These are phyloP conservation scores for Esteya vermicola DNA, from an alignment of 2,329 filamentous ascomycete genomes.

Conservation along the genomic window DNA sequence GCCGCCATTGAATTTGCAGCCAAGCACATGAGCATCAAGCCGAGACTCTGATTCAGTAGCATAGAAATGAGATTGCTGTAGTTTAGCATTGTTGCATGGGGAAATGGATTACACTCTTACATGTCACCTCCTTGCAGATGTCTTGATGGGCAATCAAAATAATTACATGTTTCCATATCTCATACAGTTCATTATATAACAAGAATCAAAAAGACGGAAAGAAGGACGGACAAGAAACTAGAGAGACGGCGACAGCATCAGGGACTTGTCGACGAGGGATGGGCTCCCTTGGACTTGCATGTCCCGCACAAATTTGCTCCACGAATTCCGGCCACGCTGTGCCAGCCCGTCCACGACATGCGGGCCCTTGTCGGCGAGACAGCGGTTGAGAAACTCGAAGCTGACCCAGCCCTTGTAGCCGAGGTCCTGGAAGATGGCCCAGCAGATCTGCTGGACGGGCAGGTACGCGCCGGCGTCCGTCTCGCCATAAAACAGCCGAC, in stretches of 20 bases:
- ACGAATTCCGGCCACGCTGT: slow-evolving; percentile 31
- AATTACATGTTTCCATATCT: no score
- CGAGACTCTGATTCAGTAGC: no score
- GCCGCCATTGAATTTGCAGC: slow-evolving; percentile 42
- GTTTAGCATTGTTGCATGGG: no score
- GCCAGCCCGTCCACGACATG: slow-evolving; percentile 37
- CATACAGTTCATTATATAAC: no score
- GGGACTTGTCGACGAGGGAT: background rate
- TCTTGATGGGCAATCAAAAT: no score
- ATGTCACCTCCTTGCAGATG: no score
- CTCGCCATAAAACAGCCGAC: slow-evolving; percentile 45
- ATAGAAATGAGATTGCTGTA: no score
- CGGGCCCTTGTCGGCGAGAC: slow-evolving; percentile 28
- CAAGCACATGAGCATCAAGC: slow-evolving; percentile 31
- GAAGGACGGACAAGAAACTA: no score
- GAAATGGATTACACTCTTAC: no score
- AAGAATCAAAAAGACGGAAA: no score
- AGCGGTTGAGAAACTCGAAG: slow-evolving; percentile 44
- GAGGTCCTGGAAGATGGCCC: slow-evolving; percentile 37
- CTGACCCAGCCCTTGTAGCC: slow-evolving; percentile 47
- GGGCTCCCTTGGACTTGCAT: background rate
- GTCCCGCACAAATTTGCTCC: slow-evolving; percentile 22
- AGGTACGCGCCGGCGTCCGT: slow-evolving; percentile 39
- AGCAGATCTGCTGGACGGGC: slow-evolving; percentile 37
- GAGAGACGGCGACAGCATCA: background rate